Evolutionary conservation across 306 rosid species (phyloP).

Genomic region (Lotus japonicus): DNA sequence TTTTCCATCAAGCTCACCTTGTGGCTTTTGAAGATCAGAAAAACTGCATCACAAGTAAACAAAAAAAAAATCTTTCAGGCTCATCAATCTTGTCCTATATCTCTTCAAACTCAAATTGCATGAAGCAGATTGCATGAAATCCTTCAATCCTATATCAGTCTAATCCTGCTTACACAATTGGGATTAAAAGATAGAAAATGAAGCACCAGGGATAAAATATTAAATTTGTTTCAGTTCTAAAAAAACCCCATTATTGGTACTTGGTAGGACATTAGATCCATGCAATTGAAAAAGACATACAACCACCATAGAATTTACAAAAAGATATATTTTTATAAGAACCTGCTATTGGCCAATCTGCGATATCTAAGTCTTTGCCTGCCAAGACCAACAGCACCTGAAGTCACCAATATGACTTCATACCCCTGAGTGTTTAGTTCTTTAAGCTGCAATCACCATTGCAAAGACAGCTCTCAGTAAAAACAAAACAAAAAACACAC

Average conservation of each 20-base stretch:
- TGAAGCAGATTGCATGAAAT: neutral
- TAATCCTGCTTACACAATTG: neutral
- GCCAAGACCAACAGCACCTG: slow-evolving; percentile 97
- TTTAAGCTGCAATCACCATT: slow-evolving; percentile 54
- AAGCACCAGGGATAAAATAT: neutral
- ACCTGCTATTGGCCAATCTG: slow-evolving; percentile 92
- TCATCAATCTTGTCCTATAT: too few species aligned
- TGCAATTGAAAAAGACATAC: neutral
- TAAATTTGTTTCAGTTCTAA: neutral
- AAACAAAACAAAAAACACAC: neutral
- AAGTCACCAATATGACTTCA: slow-evolving; percentile 87
- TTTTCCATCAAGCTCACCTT: slow-evolving; percentile 73
- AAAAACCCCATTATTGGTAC: neutral
- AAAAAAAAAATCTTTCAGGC: slow-evolving; percentile 7
- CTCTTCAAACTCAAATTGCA: too few species aligned
- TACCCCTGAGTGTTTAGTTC: slow-evolving; percentile 68
- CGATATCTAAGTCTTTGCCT: slow-evolving; percentile 84
- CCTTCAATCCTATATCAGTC: neutral
- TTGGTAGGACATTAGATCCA: neutral
- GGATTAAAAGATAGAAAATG: neutral
- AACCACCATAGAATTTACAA: neutral
- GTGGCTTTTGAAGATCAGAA: slow-evolving; percentile 89
- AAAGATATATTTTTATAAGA: neutral
- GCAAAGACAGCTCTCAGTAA: neutral
- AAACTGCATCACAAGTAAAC: slow-evolving; percentile 47